Evolutionary conservation across 495 filamentous ascomycete species (phyloP), one percentile per base, ranked within the genome.

Genomic region (Chaetomium tenue): DNA sequence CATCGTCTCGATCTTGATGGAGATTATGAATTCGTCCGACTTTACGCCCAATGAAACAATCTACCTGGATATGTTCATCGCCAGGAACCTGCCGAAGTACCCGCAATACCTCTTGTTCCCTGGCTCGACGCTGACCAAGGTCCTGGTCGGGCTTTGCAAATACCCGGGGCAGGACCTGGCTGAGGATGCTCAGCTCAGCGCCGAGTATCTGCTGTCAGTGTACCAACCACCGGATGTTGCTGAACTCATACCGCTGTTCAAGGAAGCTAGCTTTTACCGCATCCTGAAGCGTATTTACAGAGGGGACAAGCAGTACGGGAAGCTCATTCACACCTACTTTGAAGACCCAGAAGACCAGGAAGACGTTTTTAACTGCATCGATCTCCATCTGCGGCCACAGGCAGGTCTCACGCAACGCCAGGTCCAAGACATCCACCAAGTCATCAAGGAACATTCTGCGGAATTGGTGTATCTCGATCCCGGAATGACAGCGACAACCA

Each of bases 31-130:
- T 58, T 74, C 85, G 12, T 71, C 80, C 18, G 85, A 86, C 12
- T 97, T 95, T 70, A 82, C 84, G 5, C 70, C 85, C n/a, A 84
- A 89, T 63, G 91, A 97, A 74, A 91, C 89, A 28, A 91, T 98
- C 62, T 98, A 95, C 74, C 83, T 98, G 40, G 89, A 98, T 73
- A 98, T 98, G 91, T 98, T 98, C 71, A 87, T 98, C 73, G 93
- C 94, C 51, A 88, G 94, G 62, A 98, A 96, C 69, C 82, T 98
- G 18, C 91, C 94, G 2, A 98, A 98, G 76, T 98, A 96, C 72
- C 92, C 91, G 6, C 93, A 97, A 73, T 97, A 96, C 70, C 90
- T 98, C 67, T 83, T 97, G 39, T 85, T 98, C 63, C 87, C 94
- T 0, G 94, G 92, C 56, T 89, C 89, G 9, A 88, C 89, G 11